A percentile compares a stretch with the other conserved stretches of the same genome.
Conservation (phyloP, 2,329 filamentous ascomycete species). For the Penicillium verrucosum region DNA sequence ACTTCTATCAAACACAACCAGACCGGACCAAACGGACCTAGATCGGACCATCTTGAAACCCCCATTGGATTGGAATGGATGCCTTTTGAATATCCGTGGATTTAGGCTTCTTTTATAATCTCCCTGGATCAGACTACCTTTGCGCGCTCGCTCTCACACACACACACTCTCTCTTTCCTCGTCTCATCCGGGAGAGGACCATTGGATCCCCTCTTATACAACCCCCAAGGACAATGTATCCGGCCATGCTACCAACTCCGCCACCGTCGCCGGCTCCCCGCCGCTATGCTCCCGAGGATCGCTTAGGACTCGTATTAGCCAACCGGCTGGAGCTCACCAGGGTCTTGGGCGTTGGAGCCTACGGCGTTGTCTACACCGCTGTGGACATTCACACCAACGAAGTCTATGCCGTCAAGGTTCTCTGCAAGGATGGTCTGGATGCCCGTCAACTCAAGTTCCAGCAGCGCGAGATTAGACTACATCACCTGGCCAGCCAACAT, state of each 20-base stretch:
- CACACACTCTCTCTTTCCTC: neutral
- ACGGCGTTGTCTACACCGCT: constrained; percentile 92
- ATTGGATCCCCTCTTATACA: neutral
- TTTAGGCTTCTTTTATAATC: constrained; percentile 8
- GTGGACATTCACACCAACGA: constrained; percentile 76
- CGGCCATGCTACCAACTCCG: constrained; percentile 46
- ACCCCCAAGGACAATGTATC: constrained; percentile 36
- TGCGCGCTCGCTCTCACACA: constrained; percentile 5
- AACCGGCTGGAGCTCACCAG: constrained; percentile 77
- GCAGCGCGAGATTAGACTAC: constrained; percentile 85
- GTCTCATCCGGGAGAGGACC: neutral
- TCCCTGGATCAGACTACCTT: constrained; percentile 14
- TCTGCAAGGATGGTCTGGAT: constrained; percentile 92
- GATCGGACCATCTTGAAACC: constrained; percentile 3
- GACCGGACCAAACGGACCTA: constrained; percentile 5
- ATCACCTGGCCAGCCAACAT: constrained; percentile 84
- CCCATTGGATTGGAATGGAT: constrained; percentile 18
- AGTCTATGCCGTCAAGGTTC: constrained; percentile 91
- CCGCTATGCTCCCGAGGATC: constrained; percentile 71
- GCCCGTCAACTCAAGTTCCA: constrained; percentile 84
- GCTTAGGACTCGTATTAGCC: constrained; percentile 78
- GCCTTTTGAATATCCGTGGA: constrained; percentile 21
- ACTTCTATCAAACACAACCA: constrained; percentile 11
- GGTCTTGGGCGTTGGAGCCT: constrained; percentile 89
- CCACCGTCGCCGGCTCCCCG: constrained; percentile 45